A percentile compares a stretch with the other conserved stretches of the same genome.
Conservation (phyloP, 2,329 filamentous ascomycete species). For the Botrytis galanthina region DNA sequence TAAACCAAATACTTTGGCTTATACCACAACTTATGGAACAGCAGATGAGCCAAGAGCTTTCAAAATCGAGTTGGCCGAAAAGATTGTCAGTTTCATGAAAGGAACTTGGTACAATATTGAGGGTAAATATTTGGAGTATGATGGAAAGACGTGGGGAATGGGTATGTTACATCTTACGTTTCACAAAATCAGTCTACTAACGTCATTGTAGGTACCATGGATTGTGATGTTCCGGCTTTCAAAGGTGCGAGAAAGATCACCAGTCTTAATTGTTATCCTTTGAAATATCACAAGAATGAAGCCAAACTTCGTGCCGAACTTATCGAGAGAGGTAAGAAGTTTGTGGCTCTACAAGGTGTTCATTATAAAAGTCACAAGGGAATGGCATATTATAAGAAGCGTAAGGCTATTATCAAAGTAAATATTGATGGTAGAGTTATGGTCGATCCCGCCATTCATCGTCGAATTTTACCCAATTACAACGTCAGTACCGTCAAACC, state of each 20-base stretch:
- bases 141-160: conserved; percentile 81
- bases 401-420: conserved; percentile 71
- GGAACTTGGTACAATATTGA: conserved; percentile 76
- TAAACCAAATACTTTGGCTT: conserved; percentile 81
- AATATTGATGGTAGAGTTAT: conserved; percentile 86
- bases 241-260: conserved; percentile 81
- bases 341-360: conserved; percentile 75
- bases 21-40: conserved; percentile 73
- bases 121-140: conserved; percentile 79
- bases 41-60: conserved; percentile 76
- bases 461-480: conserved; percentile 84
- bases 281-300: conserved; percentile 76
- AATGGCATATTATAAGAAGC: conserved; percentile 81
- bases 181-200: conserved; percentile 17
- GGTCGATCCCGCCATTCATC: conserved; percentile 80
- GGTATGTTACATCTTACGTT: conserved; percentile 43
- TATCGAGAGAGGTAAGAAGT: conserved; percentile 79
- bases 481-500: conserved; percentile 70
- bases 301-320: conserved; percentile 62
- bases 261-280: conserved; percentile 71
- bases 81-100: conserved; percentile 65
- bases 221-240: conserved; percentile 70
- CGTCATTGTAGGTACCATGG: conserved; percentile 47
- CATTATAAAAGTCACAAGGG: conserved; percentile 82
- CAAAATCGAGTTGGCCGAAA: conserved; percentile 74